Evolutionary conservation across 257 asterid genomes (phyloP).

Genomic region (Gentiana dahurica): DNA sequence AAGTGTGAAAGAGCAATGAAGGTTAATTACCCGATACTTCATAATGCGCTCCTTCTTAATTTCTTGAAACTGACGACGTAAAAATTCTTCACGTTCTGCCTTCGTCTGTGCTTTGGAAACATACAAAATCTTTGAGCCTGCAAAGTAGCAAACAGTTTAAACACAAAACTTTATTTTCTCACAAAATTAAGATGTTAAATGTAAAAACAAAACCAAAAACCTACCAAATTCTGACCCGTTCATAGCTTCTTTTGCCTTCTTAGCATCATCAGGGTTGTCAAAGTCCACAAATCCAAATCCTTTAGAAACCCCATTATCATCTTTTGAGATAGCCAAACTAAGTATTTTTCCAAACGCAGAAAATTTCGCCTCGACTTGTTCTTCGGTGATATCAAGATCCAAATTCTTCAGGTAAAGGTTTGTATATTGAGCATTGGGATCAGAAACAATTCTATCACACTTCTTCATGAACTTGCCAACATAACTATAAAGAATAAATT

Average conservation of each 20-base stretch:
- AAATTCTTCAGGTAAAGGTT: conserved; percentile 41
- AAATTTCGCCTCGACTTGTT: conserved; percentile 29
- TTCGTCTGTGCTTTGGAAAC: conserved; percentile 83
- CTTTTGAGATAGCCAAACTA: conserved; percentile 34
- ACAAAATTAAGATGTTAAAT: too few species aligned
- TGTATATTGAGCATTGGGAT: conserved; percentile 29
- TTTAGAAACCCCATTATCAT: conserved; percentile 34
- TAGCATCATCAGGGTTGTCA: conserved; percentile 43
- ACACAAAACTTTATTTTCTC: too few species aligned
- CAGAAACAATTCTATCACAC: conserved; percentile 28
- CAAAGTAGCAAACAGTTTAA: not conserved
- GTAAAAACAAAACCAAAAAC: not conserved
- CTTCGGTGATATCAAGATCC: conserved; percentile 33
- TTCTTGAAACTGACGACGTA: conserved; percentile 67
- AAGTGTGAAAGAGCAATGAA: too few species aligned
- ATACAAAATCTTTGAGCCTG: conserved; percentile 67
- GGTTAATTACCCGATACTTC: conserved; percentile 42
- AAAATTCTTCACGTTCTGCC: conserved; percentile 57
- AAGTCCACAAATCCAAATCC: conserved; percentile 55
- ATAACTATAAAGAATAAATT: conserved; percentile 22
- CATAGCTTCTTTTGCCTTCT: conserved; percentile 34
- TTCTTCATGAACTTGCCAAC: conserved; percentile 41
- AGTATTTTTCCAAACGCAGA: conserved; percentile 39
- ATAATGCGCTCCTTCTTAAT: conserved; percentile 39
- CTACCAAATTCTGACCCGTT: conserved; percentile 61